phyloP scores from a whole-genome alignment of 768 basidiomycete genomes.

The Lactarius sanguifluus region DNA sequence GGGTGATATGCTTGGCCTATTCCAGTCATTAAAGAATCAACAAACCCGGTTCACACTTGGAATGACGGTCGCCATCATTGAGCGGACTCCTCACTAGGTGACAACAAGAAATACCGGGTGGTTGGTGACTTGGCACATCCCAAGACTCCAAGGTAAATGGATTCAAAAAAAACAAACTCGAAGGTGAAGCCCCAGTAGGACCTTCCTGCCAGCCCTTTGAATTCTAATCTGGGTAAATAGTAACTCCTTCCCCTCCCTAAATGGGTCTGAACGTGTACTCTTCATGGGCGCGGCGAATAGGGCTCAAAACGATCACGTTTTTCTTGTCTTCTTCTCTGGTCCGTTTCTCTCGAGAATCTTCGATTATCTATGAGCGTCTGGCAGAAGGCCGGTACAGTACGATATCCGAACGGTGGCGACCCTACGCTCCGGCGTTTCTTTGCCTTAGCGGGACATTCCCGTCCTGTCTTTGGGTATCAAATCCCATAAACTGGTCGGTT shows the following conservation, averaged over 20 bases:
- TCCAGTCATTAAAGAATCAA: neutral
- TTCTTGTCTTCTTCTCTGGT: slow-evolving; percentile 1
- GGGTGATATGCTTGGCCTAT: neutral
- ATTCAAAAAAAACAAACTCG: neutral
- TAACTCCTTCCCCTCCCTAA: neutral
- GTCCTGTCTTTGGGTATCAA: neutral
- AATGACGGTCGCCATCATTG: neutral
- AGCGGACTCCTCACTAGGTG: neutral
- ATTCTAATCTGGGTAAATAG: neutral
- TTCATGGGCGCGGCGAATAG: neutral
- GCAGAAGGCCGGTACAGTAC: neutral
- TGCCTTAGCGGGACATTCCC: neutral
- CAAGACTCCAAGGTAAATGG: too few relatives aligned
- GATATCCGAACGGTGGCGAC: neutral
- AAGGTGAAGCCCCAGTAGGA: neutral
- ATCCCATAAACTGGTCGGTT: neutral
- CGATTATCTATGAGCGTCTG: neutral
- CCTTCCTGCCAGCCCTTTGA: neutral
- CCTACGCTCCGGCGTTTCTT: neutral
- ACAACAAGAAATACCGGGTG: neutral
- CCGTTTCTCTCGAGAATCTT: slow-evolving; percentile 12
- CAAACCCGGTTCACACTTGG: neutral
- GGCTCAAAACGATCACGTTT: neutral
- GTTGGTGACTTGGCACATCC: neutral
- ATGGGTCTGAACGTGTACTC: neutral